Percentiles rank a stretch among this genome's conserved stretches.
phyloP scores from a whole-genome alignment of 164 flowering plant genomes.

The Vitis labrusca region DNA sequence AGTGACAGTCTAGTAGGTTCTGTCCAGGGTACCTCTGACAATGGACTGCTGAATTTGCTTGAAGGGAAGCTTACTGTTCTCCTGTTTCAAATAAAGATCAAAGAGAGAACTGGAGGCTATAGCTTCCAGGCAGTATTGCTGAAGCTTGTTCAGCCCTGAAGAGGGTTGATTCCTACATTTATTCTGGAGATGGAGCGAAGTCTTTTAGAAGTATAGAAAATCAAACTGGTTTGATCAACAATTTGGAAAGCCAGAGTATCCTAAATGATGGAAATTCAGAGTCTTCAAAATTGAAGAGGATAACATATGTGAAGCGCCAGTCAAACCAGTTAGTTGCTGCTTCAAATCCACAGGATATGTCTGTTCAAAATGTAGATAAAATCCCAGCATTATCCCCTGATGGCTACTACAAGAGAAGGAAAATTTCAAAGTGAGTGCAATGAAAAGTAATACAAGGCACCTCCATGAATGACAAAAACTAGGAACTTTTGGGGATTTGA shows the following conservation, averaged over 20 bases:
- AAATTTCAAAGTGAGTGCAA: slow-evolving; percentile 14
- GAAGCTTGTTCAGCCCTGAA: slow-evolving; percentile 93
- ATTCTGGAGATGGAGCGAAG: slow-evolving; percentile 84
- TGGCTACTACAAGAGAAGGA: slow-evolving; percentile 69
- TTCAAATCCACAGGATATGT: slow-evolving; percentile 28
- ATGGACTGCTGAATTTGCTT: too few species aligned
- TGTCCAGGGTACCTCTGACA: too few species aligned
- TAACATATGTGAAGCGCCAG: slow-evolving; percentile 62
- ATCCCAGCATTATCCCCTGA: slow-evolving; percentile 30
- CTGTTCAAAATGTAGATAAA: slow-evolving; percentile 33
- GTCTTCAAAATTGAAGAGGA: slow-evolving; percentile 26
- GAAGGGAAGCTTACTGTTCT: too few species aligned
- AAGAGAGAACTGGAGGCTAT: too few species aligned
- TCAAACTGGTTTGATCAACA: slow-evolving; percentile 23
- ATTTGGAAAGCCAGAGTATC: slow-evolving; percentile 26
- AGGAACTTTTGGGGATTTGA: too few species aligned
- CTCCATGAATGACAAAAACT: too few species aligned
- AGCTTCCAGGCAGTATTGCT: slow-evolving; percentile 66
- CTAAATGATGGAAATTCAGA: slow-evolving; percentile 27
- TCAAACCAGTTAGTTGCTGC: slow-evolving; percentile 78
- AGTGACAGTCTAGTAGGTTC: too few species aligned
- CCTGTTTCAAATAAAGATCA: too few species aligned
- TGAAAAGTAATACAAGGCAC: too few species aligned
- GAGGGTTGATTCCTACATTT: slow-evolving; percentile 80
- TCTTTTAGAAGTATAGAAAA: slow-evolving; percentile 29